Base-by-base conservation (phyloP, 2,329 filamentous ascomycete genomes). In the Pseudodiploospora longispora region DNA sequence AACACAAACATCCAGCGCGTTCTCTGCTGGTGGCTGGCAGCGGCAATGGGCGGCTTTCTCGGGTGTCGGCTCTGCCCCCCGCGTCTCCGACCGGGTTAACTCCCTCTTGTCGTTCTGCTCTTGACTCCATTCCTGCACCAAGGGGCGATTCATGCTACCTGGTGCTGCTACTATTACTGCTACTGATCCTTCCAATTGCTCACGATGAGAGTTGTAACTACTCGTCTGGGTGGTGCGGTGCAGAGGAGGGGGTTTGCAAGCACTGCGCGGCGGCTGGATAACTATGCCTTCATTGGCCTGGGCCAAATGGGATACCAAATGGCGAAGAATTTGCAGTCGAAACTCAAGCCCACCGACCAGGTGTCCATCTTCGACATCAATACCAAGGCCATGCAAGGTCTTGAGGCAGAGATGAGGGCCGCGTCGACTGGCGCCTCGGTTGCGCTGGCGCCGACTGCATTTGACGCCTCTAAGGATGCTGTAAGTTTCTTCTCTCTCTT, bases 221-320 rank as follows among this genome's bases (percentile, higher is more conserved):
- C 46, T 33, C 59, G 55, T 8, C 47, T 62, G 12, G 54, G 52
- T 32, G 52, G 57, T 45, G 49, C 61, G 34, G 55, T 59, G 46
- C 68, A 69, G 50, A 64, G 63, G 47, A 68, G 76, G 42, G 61
- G 62, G n/a, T 80, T 80, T 55, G 71, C 74, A 19, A 67, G 64
- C 7, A 70, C 76, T 40, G 44, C 70, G 8, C 57, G 63, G 29
- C 63, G 71, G 46, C 55, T 72, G 43, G 73, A 78, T 37, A 72
- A 61, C 37, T 80, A 79, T 62, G 76, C 70, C 55, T 80, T 81
- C 54, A 70, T 81, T 44, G 77, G 77, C 10, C 61, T 81, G 10
- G 77, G 77, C 5, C 76, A 80, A 50, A 81, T 81, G 77, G 77
- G 77, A 36, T 80, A 74, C 54, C 76, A 78, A 64, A 80, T 81